Base-by-base conservation (phyloP, 2,329 filamentous ascomycete genomes). In the Rhinocladiella similis region DNA sequence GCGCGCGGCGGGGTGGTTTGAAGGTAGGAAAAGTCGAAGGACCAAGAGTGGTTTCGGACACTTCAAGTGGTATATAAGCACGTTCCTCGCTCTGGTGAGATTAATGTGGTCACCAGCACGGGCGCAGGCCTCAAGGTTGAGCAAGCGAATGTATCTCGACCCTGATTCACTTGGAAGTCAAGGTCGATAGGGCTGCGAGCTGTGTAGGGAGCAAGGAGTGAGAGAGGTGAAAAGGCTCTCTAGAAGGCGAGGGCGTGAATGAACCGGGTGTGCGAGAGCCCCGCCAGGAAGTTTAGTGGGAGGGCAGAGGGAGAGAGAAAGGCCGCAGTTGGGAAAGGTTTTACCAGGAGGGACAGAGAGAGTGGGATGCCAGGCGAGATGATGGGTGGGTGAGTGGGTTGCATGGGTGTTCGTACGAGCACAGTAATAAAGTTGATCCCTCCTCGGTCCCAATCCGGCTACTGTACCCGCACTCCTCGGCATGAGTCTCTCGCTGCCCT, bases 11-110 rank as follows among this genome's bases (percentile, higher is more conserved):
- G 12, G 20, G n/a, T 22, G 42, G 1, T 27, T 29, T 27, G 12
- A 20, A 20, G 41, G 18, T 43, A n/a, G 5, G 41, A 20, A 9
- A 38, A 41, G 36, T 47, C 36, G 39, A 42, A 33, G 5, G 53
- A 53, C 54, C 16, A 50, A 57, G 46, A 39, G 45, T 38, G 29
- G n/a, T 33, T n/a, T 39, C 45, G 56, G 56, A 59, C 56, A 53
- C 50, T 53, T 49, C 45, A 12, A 10, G 38, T 13, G 38, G 35
- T 18, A 47, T n/a, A n/a, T n/a, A n/a, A n/a, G 41, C 47, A 46
- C 50, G 47, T 25, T 22, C 38, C 38, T 18, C n/a, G n/a, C 14
- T 6, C 38, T 18, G 18, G 38, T 19, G 38, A 41, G 5, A 5
- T 19, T 4, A 16, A 9, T 41, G 5, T 13, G 38, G 12, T 18